Evolutionary conservation across 106 monocot species (phyloP), one percentile per base, ranked within the genome.

Genomic region (Apostasia shenzhenica): DNA sequence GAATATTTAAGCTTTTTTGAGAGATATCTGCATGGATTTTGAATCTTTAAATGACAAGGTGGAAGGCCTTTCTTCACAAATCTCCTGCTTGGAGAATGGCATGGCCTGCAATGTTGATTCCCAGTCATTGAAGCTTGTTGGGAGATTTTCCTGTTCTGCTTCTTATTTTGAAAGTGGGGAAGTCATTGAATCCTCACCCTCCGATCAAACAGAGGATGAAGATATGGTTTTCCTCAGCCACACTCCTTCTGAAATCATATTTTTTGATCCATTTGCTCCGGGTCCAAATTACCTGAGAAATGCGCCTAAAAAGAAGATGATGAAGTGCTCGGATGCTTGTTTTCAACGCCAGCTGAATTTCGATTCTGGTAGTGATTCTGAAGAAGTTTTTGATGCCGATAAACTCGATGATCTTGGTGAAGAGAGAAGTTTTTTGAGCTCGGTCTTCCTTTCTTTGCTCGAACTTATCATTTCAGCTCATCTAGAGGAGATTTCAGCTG

Each of bases 261-360:
- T 94, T 58, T 94, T 94, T 58, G 74, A 94, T 67, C 83, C 87
- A 6, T 94, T 91, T 78, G 83, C 83, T 72, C 85, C 87, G 4
- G 85, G 79, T 1, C 83, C 79, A 44, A 83, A 88, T 44, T 75
- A 83, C 11, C 39, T 81, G 10, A 70, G 59, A 14, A 72, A 77
- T 63, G 90, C 94, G 0, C 93, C 93, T 1, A 82, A 65, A 73
- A 93, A 85, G 78, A 88, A 81, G 55, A 43, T 78, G 55, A 13
- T 69, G 8, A 75, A 64, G 63, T 40, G 41, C 58, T 59, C 50
- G 2, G 14, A 44, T 41, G 14, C 59, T 4, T 68, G 81, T 46
- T 63, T 77, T 48, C 63, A 76, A n/a, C 54, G 78, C 13, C 64
- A 78, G 67, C 75, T 84, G 14, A 76, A 75, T 42, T 83, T 80